Base-by-base conservation (phyloP, 768 basidiomycete species). In the Lanmaoa rubissima region DNA sequence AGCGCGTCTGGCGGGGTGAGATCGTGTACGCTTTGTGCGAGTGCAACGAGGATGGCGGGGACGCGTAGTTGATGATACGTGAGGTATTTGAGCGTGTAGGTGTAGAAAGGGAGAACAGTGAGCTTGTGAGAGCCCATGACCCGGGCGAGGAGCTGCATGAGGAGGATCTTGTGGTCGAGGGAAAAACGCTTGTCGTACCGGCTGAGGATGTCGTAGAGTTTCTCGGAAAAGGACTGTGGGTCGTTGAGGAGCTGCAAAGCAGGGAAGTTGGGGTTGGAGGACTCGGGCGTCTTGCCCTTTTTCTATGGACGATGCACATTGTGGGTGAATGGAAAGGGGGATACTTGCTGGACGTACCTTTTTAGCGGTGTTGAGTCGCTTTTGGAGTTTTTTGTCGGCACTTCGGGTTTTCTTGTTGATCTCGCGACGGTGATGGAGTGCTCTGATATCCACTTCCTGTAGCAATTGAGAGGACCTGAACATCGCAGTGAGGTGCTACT, bases 111-210 rank as follows among this genome's bases (percentile, higher is more conserved):
- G 42, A 98, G 87, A 39, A 98, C 86, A 69, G 88, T 94, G 54
- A 96, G 85, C 72, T 94, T 95, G 77, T 98, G 95, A 2, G 82
- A 76, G 31, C 92, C 92, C 85, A 94, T 94, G 36, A 98, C 89
- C 46, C 97, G 87, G 5, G 94, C 90, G 44, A 98, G 83, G 48
- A 99, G 87, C 69, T 97, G 94, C 93, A 98, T 96, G 69, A 98
- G 79, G 60, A 98, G 81, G 54, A 99, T 89, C 75, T 97, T 98
- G 79, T 98, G 97, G 64, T 98, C 95, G 55, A 98, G 82, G 34
- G 92, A 90, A 69, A 92, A 94, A n/a, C 89, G 89, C 71, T 93
- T 94, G 80, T 98, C 96, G 72, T 94, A 86, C 43, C 79, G 81
- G 64, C 85, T 85, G 41, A 99, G 76, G 50, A 83, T 80, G 63